phyloP scores from a whole-genome alignment of 228 moss, liverwort and hornwort species.

The Sphagnum magellanicum region DNA sequence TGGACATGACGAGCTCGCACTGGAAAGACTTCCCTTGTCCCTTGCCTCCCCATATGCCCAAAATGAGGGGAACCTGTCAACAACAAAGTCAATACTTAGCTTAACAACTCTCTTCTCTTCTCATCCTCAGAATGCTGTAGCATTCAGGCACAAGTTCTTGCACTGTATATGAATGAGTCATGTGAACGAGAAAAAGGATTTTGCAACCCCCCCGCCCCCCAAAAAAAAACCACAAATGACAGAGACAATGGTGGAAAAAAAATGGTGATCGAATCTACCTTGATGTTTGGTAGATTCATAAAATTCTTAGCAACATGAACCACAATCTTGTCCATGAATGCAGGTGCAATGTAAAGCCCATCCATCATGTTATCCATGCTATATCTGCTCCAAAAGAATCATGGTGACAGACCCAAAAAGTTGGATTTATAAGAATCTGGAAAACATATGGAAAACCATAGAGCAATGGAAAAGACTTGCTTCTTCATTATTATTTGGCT shows the following conservation, averaged over 20 bases:
- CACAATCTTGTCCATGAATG: slow-evolving; percentile 94
- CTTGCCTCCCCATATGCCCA: slow-evolving; percentile 97
- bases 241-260: neutral
- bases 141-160: neutral
- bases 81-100: slow-evolving; percentile 1
- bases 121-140: neutral
- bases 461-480: no score
- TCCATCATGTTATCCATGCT: slow-evolving; percentile 76
- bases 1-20: slow-evolving; percentile 70
- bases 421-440: no score
- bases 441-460: no score
- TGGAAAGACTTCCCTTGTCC: slow-evolving; percentile 98
- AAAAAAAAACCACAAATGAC: neutral
- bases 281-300: slow-evolving; percentile 79
- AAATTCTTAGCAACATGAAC: slow-evolving; percentile 86
- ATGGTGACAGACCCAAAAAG: no score
- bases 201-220: neutral
- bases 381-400: slow-evolving; percentile 22
- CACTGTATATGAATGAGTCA: neutral
- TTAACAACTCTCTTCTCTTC: neutral
- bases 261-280: neutral
- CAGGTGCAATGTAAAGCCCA: slow-evolving; percentile 83
- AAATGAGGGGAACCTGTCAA: slow-evolving; percentile 62
- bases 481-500: no score
- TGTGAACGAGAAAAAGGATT: neutral